Conservation (phyloP, 129 eudicot genomes). For the Flaveria brownii region DNA sequence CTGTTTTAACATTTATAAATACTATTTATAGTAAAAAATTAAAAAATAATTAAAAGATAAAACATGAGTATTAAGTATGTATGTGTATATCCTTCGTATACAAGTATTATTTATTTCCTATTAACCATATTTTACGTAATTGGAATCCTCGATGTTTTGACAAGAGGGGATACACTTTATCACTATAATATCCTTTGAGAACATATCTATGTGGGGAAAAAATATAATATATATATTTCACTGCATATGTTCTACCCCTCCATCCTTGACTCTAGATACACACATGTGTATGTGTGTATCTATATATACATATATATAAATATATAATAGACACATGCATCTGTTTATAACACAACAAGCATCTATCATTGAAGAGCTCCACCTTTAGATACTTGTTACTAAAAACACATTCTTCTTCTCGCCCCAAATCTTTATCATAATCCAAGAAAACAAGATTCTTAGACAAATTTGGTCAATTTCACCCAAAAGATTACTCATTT, state of each 20-base stretch:
- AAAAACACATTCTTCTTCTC: slow-evolving; percentile 8
- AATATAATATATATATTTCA: not conserved
- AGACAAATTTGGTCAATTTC: slow-evolving; percentile 6
- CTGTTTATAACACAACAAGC: not conserved
- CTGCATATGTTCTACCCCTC: not conserved
- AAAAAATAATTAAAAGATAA: too few relatives aligned
- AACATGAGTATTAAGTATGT: too few relatives aligned
- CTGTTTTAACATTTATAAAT: too few relatives aligned
- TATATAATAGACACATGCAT: not conserved
- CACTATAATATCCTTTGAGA: too few relatives aligned
- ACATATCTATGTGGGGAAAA: too few relatives aligned
- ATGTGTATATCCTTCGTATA: too few relatives aligned
- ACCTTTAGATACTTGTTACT: slow-evolving; percentile 11
- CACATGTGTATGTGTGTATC: not conserved
- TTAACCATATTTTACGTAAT: too few relatives aligned
- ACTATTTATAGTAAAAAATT: too few relatives aligned
- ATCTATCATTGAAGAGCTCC: not conserved
- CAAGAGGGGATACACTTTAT: too few relatives aligned
- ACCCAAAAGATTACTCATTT: slow-evolving; percentile 14
- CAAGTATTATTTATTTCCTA: too few relatives aligned
- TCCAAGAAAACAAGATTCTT: slow-evolving; percentile 8
- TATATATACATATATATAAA: not conserved
- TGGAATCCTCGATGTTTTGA: too few relatives aligned
- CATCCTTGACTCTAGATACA: not conserved
- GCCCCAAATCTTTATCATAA: not conserved